Evolutionary conservation across 73 alveolate species (phyloP), one percentile per base, ranked within the genome.

Genomic region (Paramecium biaurelia): DNA sequence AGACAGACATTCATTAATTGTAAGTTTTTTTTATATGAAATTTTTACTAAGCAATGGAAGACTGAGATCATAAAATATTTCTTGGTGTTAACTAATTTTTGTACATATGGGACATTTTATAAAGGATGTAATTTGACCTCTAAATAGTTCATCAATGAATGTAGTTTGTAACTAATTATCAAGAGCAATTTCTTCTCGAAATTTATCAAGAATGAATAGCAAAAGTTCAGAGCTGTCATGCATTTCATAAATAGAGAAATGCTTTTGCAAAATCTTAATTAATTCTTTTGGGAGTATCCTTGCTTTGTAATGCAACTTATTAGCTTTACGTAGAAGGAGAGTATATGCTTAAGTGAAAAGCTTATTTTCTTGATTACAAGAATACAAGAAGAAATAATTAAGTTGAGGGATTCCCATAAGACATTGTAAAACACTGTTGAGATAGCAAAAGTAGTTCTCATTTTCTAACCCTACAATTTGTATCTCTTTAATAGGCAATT

Each of bases 181-280:
- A 1, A 24, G 21, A 11, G 21, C 2, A 2, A 23, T 24, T 67
- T 67, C 84, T 67, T 67, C 84, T 67, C 24, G 24, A 24, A 67
- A 67, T 67, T 63, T 67, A 67, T 67, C 84, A 67, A 67, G 38
- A 12, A 67, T 26, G 21, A 67, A 67, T 5, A 67, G 8, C 12
- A 67, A 67, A 21, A 67, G 45, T 67, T 67, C 84, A 23, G 49
- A 30, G 26, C 84, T 67, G 11, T 67, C 84, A 10, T 67, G 84
- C 84, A 67, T 67, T 67, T 67, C 84, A 67, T 67, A 67, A 10
- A 67, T 67, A 20, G 84, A 67, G 23, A 67, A 67, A 26, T 30
- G 20, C 28, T 67, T 67, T 23, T 67, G 12, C 11, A 67, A 26
- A 67, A 32, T 30, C 28, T 67, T 67, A 14, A 30, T 30, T 9